Base-by-base conservation (phyloP, 2,329 filamentous ascomycete genomes). In the Lachnellula subtilissima region DNA sequence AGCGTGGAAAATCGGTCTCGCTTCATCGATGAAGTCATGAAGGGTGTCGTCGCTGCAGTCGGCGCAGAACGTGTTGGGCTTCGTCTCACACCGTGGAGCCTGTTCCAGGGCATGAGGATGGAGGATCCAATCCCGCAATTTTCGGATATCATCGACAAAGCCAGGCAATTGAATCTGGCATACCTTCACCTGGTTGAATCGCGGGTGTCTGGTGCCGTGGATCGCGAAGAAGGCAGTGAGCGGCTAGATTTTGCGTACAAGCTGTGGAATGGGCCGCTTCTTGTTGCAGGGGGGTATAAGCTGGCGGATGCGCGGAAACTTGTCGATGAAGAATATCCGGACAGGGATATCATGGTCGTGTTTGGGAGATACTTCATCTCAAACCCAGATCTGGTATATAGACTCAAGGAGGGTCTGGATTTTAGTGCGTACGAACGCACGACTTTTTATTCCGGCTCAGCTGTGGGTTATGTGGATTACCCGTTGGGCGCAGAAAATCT, bases 61-160 rank as follows among this genome's bases (percentile, higher is more conserved):
- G 62, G 62, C 19, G 15, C 55, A 39, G 39, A 58, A 7, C 71
- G 74, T 6, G 73, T 77, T 2, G 81, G 76, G 0, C 76, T 86
- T 32, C 78, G 84, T 0, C 70, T 88, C 2, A 80, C 76, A 5
- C 85, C 85, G 0, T 87, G 77, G 72, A 79, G 76, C 52, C 71
- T 71, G 0, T 87, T 82, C 70, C 81, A 87, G 58, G 58, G 55
- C n/a, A 62, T 61, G 60, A 69, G 72, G 11, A 75, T 77, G 61
- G 74, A 73, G 22, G 71, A 74, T 53, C 75, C 75, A 2, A 73
- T 73, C 55, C 64, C 67, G 32, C 71, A 77, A 64, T 80, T 78
- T 74, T 68, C 72, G 4, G 69, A 75, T 36, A 65, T 79, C 5
- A 78, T 75, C 60, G 64, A 69, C 37, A 67, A 72, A 60, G 74